A percentile compares a stretch with the other conserved stretches of the same genome.
Evolutionary conservation across 148 eudicot species (phyloP).

Genomic region (Fagopyrum homotropicum): DNA sequence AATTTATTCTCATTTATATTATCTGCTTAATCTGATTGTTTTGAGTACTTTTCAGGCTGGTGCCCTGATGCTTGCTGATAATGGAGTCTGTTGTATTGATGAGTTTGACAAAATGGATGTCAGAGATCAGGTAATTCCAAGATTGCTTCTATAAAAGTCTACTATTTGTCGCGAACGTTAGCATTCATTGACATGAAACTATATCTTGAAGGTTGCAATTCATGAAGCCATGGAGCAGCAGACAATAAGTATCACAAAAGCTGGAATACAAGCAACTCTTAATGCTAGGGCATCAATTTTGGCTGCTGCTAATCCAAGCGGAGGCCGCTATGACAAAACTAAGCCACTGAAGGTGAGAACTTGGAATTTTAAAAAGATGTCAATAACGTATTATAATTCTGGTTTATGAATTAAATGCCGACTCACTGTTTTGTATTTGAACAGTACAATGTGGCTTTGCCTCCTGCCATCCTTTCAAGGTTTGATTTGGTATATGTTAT

Average conservation of each 20-base stretch:
- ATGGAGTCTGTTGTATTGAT: conserved; percentile 96
- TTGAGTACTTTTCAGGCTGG: conserved; percentile 65
- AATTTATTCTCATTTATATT: background rate
- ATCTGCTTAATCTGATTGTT: conserved; percentile 19
- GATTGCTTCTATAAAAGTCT: background rate
- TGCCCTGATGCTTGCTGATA: conserved; percentile 97
- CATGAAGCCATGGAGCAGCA: conserved; percentile 99
- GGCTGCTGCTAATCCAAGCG: conserved; percentile 98
- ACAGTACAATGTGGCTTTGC: conserved; percentile 98
- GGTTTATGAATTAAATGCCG: conserved; percentile 1
- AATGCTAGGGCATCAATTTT: conserved; percentile 95
- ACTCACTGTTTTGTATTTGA: conserved; percentile 3
- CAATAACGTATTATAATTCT: background rate
- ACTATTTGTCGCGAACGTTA: background rate
- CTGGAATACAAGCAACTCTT: conserved; percentile 96
- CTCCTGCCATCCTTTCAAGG: conserved; percentile 97
- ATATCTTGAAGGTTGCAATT: conserved; percentile 70
- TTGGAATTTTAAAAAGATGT: background rate
- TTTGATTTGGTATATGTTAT: conserved; percentile 97
- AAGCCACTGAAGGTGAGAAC: conserved; percentile 77
- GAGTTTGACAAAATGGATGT: conserved; percentile 99
- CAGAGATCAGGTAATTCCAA: conserved; percentile 75
- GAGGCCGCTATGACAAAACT: conserved; percentile 96
- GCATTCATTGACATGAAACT: background rate
- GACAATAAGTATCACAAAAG: conserved; percentile 97